Base-by-base conservation (phyloP, 2,329 filamentous ascomycete species). In the Venturia nashicola region DNA sequence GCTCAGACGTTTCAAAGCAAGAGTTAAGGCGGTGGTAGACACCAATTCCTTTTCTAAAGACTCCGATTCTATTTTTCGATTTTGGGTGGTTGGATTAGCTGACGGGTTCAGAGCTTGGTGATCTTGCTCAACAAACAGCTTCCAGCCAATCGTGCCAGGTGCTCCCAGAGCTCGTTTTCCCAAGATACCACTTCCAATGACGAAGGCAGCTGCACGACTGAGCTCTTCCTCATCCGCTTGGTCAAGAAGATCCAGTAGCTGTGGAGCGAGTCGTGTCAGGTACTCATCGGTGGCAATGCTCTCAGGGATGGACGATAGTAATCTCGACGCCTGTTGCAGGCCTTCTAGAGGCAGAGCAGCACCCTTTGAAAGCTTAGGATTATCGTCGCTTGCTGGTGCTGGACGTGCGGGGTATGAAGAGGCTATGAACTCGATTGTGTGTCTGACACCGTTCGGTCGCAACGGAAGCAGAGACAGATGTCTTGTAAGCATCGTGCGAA, bases 351-450 rank as follows among this genome's bases (percentile, higher is more conserved):
- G 87, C 64, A 90, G 86, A 51, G 81, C 82, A 5, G 85, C 82
- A 20, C 1, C 84, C 70, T 80, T 76, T 62, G 70, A 63, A 7
- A 67, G 68, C 6, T 68, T 67, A 54, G 69, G 66, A 8, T 71
- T 67, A 40, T 70, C 63, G 62, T 68, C 74, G 72, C 64, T 76
- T 72, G 7, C 75, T 74, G 67, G 76, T 78, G 66, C 82, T 79
- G 74, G 73, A 55, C 74, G 70, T 6, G 71, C 71, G 0, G 86
- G 83, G 66, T 89, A 86, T 7, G 88, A 84, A 1, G 86, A 81
- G 65, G 89, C 87, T 43, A 90, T 79, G 69, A 90, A 90, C 70
- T 90, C 87, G 66, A 90, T 78, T 0, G 85, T 87, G 34, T 83
- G 81, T 42, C 87, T 81, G 16, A 90, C 85, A 20, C 87, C 87